Evolutionary conservation across 148 eudicot species (phyloP).

Genomic region (Cornus suecica): DNA sequence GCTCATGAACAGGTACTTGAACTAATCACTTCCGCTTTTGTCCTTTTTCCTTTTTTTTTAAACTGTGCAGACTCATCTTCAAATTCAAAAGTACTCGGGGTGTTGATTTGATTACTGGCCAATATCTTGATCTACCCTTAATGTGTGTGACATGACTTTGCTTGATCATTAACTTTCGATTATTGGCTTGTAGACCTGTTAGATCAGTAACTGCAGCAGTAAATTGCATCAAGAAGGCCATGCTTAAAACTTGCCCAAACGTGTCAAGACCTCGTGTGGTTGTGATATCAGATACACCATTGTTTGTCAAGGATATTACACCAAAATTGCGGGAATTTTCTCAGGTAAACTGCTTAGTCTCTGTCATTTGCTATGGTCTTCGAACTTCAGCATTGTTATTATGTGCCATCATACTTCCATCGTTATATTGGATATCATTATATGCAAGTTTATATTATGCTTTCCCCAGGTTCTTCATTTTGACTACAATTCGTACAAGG

Average conservation of each 20-base stretch:
- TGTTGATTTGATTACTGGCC: not conserved
- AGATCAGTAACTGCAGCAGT: constrained; percentile 67
- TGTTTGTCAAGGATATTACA: constrained; percentile 45
- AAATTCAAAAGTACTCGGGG: not conserved
- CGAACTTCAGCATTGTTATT: not conserved
- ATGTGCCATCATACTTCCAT: not conserved
- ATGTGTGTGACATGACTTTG: not conserved
- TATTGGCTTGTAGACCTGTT: constrained; percentile 38
- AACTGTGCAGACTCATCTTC: not conserved
- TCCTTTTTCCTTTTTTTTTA: not conserved
- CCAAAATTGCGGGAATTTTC: constrained; percentile 56
- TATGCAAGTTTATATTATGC: not conserved
- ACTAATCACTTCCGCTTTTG: not conserved
- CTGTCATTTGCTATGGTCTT: not conserved
- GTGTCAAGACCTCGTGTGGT: constrained; percentile 56
- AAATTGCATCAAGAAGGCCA: constrained; percentile 60
- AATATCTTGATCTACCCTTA: not conserved
- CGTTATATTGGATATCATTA: not conserved
- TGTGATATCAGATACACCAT: constrained; percentile 81
- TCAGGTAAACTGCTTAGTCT: constrained; percentile 41
- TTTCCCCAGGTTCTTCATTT: constrained; percentile 69
- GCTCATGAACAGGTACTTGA: constrained; percentile 73
- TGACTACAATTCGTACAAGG: constrained; percentile 49
- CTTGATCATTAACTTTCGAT: not conserved
- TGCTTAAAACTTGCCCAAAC: constrained; percentile 26